Conservation (phyloP, 257 asterid species). For the Leonotis leonurus region DNA sequence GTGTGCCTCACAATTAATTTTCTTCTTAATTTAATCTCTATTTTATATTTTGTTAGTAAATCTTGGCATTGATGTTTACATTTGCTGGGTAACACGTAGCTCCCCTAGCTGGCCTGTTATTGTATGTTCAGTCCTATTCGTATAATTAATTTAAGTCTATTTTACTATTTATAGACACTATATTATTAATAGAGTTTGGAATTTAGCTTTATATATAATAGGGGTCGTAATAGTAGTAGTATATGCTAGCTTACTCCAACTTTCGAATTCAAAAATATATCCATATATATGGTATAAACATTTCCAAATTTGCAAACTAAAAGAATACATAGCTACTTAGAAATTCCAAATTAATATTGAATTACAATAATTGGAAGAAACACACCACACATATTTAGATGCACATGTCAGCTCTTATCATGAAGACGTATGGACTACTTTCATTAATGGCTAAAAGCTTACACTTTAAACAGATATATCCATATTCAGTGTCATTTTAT, state of each 20-base stretch:
- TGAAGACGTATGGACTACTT: constrained; percentile 2
- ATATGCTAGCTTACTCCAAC: too few relatives aligned
- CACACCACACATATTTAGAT: not conserved
- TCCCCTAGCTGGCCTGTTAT: too few relatives aligned
- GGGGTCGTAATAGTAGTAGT: too few relatives aligned
- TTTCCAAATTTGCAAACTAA: not conserved
- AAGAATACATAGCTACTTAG: too few relatives aligned
- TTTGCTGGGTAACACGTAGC: not conserved
- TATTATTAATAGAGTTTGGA: too few relatives aligned
- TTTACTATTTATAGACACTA: too few relatives aligned
- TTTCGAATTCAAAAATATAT: too few relatives aligned
- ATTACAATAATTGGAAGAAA: not conserved
- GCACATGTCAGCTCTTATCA: constrained; percentile 4
- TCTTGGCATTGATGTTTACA: not conserved
- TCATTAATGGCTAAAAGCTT: not conserved
- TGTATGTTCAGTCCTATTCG: too few relatives aligned
- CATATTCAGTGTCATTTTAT: not conserved
- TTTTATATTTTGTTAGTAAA: not conserved
- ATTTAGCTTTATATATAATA: too few relatives aligned
- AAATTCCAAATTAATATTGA: not conserved
- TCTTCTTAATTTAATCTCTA: not conserved
- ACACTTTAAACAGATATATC: not conserved
- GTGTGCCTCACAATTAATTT: constrained; percentile 14
- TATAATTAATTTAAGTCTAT: too few relatives aligned
- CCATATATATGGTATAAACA: not conserved